Evolutionary conservation across 163 green algal species (phyloP), one percentile per base, ranked within the genome.

Genomic region (Trebouxia gelatinosa): DNA sequence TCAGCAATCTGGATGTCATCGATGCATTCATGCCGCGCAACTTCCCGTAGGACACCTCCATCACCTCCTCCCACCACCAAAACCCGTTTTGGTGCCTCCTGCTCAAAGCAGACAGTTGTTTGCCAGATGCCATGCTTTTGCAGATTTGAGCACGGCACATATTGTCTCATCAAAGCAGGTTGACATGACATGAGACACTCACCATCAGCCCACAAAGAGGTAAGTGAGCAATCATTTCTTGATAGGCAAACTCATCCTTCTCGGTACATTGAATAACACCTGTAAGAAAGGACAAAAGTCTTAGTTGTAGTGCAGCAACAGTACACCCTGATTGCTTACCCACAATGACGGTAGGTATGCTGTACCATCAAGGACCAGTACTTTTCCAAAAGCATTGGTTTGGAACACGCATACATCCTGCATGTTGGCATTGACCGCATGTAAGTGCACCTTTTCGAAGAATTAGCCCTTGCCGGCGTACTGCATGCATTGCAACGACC

Each of bases 211-310:
- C 89, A 78, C 93, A 98, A 37, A 98, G 79, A 6, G 96, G 92
- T 34, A 99, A 79, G 86, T 99, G 94, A 0, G 91, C 83, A 54
- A 99, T 98, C 96, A 99, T 99, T 86, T 99, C 96, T 86, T 99
- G 96, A 86, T 99, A 99, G 6, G 91, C 91, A 76, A 97, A 97
- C 85, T 99, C 96, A 79, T 99, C 96, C 9, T 90, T 85, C 34
- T 98, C 90, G 9, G 96, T 99, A 74, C 86, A 92, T 83, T 99
- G 96, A 46, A 99, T 98, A 16, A 96, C 92, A 40, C 93, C 88
- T 91, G 84, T 31, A n/a, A n/a, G n/a, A n/a, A n/a, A n/a, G n/a
- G n/a, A n/a, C n/a, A n/a, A n/a, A n/a, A n/a, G n/a, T n/a, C n/a
- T n/a, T n/a, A n/a, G n/a, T n/a, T n/a, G n/a, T n/a, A n/a, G n/a